Evolutionary conservation across 1,284 basidiomycete species (phyloP), one percentile per base, ranked within the genome.

Genomic region (Singerocomus inundabilis): DNA sequence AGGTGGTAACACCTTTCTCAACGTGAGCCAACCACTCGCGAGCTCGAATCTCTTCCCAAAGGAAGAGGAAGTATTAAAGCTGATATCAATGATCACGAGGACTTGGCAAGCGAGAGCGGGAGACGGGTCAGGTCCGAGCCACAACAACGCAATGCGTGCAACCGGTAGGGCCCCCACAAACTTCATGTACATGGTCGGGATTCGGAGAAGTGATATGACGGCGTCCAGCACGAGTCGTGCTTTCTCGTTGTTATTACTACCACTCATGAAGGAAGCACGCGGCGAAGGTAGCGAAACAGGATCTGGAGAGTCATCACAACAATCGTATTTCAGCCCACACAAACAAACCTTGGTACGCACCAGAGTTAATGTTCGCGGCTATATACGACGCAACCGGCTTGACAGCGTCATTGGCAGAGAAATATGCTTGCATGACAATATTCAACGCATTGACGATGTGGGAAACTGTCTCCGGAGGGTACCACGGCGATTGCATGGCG

Each of bases 301-400:
- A 44, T 58, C 62, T 69, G 39, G 5, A 35, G 6, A 29, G 10
- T 31, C 10, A 7, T 44, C 21, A 24, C 2, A 24, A 39, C 5
- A 10, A 32, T 26, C 12, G 33, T 25, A n/a, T 25, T 21, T 37
- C 12, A 12, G 13, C 5, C 41, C 15, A 25, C 10, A 40, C 28
- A 39, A 5, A n/a, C 0, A 30, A 47, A 28, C 13, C 3, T 26
- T 11, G 13, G 1, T 5, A 59, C 79, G 51, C 53, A 88, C 88
- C 76, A 63, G 82, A 81, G 57, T 88, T 84, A n/a, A 94, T 69
- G 59, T 89, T 88, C 0, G 90, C 87, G 13, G 91, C 90, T 10
- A 96, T 71, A 62, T 91, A 97, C 0, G 91, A 87, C 5, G 93
- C 83, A 1, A 94, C 70, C 0, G 91, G 90, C 61, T 93, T 94